Conservation (phyloP, 495 filamentous ascomycete genomes). For the Penicillium macrosclerotiorum region DNA sequence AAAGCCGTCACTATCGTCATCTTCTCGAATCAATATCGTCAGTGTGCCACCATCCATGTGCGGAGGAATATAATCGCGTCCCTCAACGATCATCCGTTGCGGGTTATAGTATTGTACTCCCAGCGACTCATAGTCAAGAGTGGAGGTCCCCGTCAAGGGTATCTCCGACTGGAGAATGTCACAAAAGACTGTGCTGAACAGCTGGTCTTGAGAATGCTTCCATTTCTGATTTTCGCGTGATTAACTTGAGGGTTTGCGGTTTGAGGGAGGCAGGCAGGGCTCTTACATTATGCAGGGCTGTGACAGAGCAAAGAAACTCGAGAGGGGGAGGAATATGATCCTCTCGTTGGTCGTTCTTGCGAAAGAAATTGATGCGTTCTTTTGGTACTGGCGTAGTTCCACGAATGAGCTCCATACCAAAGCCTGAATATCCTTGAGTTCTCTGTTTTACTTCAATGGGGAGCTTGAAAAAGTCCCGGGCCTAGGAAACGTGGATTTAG, state of each 20-base stretch:
- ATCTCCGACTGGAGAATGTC: constrained; percentile 1
- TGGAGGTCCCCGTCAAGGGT: constrained; percentile 7
- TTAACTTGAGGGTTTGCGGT: background rate
- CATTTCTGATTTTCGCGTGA: constrained; percentile 5
- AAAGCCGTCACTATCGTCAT: constrained; percentile 6
- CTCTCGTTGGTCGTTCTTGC: background rate
- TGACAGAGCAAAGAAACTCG: background rate
- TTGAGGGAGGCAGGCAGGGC: background rate
- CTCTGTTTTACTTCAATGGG: constrained; percentile 1
- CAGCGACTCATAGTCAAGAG: constrained; percentile 11
- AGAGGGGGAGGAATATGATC: background rate
- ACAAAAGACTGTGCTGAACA: constrained; percentile 1
- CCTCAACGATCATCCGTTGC: background rate
- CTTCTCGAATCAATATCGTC: constrained; percentile 4
- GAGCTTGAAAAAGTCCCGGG: constrained; percentile 7
- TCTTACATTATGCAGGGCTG: constrained; percentile 7
- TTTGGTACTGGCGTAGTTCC: constrained; percentile 8
- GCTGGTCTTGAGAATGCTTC: constrained; percentile 2
- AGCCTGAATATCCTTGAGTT: constrained; percentile 5
- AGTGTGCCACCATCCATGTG: constrained; percentile 13
- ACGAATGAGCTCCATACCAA: constrained; percentile 12
- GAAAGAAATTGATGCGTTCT: constrained; percentile 8
- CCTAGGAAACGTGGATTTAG: constrained; percentile 1
- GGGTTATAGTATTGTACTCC: constrained; percentile 10
- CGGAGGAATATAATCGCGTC: constrained; percentile 6